Conservation (phyloP, 371 early-diverging fungal species). For the Chytridium lagenaria region DNA sequence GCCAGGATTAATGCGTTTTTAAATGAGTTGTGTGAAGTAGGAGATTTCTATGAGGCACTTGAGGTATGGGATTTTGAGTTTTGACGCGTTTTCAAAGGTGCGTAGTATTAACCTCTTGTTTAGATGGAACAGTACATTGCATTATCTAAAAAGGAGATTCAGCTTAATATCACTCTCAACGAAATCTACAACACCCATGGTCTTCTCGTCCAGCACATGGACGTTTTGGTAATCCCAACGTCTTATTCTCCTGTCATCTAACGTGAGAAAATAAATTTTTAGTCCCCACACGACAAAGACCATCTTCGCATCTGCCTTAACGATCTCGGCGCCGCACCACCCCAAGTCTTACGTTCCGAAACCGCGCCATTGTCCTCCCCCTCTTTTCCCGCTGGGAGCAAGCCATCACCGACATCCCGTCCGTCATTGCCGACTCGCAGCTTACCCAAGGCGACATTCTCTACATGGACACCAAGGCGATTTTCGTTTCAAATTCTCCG, state of each 20-base stretch:
- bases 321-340: constrained; percentile 79
- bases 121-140: constrained; percentile 96
- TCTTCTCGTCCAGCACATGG: constrained; percentile 82
- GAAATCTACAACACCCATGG: constrained; percentile 91
- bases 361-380: constrained; percentile 80
- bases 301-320: constrained; percentile 78
- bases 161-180: constrained; percentile 86
- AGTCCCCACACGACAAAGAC: constrained; percentile 79
- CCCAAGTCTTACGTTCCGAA: constrained; percentile 84
- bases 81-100: too few species aligned
- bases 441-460: constrained; percentile 90
- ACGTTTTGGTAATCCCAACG: constrained; percentile 61
- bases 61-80: constrained; percentile 60
- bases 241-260: constrained; percentile 1
- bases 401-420: constrained; percentile 73
- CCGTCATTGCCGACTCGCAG: constrained; percentile 79
- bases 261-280: background rate
- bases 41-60: constrained; percentile 91
- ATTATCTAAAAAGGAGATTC: constrained; percentile 87
- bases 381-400: constrained; percentile 92
- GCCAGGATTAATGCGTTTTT: constrained; percentile 84
- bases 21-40: constrained; percentile 90
- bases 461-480: constrained; percentile 94
- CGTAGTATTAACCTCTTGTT: background rate
- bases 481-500: constrained; percentile 92